phyloP scores from a whole-genome alignment of 2,329 filamentous ascomycete species.

The Talaromyces funiculosus region DNA sequence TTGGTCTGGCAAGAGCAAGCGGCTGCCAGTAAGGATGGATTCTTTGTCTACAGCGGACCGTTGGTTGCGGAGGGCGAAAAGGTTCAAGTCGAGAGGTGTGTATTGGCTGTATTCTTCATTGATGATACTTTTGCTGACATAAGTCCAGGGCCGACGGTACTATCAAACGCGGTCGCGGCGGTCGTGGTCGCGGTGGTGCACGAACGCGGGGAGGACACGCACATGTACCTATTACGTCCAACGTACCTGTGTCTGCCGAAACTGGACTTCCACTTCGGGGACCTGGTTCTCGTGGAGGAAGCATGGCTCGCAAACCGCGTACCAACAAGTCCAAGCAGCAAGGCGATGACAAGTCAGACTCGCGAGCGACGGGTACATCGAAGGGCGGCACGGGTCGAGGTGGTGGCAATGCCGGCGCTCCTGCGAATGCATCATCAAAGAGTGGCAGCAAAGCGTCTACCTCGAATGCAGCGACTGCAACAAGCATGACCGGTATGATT shows the following conservation, averaged over 20 bases:
- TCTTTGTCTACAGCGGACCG: slow-evolving; percentile 95
- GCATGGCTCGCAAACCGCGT: slow-evolving; percentile 70
- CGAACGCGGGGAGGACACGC: slow-evolving; percentile 56
- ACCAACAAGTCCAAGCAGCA: slow-evolving; percentile 80
- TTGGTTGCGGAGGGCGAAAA: slow-evolving; percentile 83
- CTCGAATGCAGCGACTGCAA: background rate
- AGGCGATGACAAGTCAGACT: slow-evolving; percentile 75
- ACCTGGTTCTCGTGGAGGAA: slow-evolving; percentile 69
- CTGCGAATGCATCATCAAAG: background rate
- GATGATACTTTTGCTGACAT: slow-evolving; percentile 24
- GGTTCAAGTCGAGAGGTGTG: slow-evolving; percentile 56
- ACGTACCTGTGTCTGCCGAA: slow-evolving; percentile 83
- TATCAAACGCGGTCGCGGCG: slow-evolving; percentile 57
- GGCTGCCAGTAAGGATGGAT: slow-evolving; percentile 88
- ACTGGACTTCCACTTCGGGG: slow-evolving; percentile 68
- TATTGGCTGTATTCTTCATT: slow-evolving; percentile 12
- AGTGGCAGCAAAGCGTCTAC: background rate
- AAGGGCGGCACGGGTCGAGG: slow-evolving; percentile 25
- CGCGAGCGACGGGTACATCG: slow-evolving; percentile 17
- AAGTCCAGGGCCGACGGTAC: slow-evolving; percentile 62
- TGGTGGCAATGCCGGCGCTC: slow-evolving; percentile 11
- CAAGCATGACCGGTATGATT: slow-evolving; percentile 18
- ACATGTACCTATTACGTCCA: slow-evolving; percentile 67
- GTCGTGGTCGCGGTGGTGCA: slow-evolving; percentile 47
- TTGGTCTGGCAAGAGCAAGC: slow-evolving; percentile 93